Base-by-base conservation (phyloP, 805 yeast species). In the Lipomyces kockii region DNA sequence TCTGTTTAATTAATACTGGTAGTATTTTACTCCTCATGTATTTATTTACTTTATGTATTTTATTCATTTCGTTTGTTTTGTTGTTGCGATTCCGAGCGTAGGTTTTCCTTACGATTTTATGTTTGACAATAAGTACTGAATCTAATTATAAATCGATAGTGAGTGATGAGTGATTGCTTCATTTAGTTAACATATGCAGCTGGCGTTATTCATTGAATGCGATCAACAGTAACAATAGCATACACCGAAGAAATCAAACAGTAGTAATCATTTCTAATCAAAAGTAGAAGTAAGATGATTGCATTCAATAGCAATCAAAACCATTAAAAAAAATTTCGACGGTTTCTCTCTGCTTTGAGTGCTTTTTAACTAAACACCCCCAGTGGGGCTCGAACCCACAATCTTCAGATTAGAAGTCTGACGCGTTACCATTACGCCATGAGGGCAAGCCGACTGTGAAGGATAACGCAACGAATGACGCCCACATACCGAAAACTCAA, bases 341-440 rank as follows among this genome's bases (percentile, higher is more conserved):
- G 32, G 32, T 29, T 29, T 29, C 67, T 51, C 66, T 64, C 57
- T 60, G 22, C n/a, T n/a, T 29, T 17, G 51, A 46, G 64, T 60
- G 61, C n/a, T n/a, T n/a, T 56, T 14, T 51, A 0, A 37, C 14
- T 51, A 60, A 49, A 60, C 72, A 69, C 72, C 72, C 72, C 71
- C 69, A 65, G 72, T 69, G 72, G 72, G 72, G 69, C 72, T 70
- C 72, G 72, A 70, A 70, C 72, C 72, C 72, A 69, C 72, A 70
- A 69, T 69, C 72, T 70, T 70, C 72, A 69, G 72, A 70, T 70
- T 70, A 70, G 72, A 70, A 70, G 72, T 70, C 72, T 69, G 72
- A 70, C 72, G 72, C 72, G 72, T 69, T 70, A 69, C 72, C 72
- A 69, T 69, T 69, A 68, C 72, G 72, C 72, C 72, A 69, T 68